Conservation (phyloP, 2,329 filamentous ascomycete species). For the Cladophialophora yegresii region DNA sequence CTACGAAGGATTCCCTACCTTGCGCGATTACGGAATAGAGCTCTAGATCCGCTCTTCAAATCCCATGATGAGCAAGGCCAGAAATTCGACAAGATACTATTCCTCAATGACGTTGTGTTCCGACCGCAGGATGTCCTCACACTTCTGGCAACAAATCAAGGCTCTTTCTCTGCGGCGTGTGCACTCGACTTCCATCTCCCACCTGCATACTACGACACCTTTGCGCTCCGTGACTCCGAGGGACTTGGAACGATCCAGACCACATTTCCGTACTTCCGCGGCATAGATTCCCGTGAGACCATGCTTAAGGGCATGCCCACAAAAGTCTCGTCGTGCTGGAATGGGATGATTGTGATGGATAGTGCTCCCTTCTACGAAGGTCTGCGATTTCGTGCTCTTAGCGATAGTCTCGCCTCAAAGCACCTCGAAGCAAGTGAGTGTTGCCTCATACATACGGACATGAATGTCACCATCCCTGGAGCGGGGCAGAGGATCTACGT, state of each 20-base stretch:
- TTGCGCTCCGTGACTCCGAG: slow-evolving; percentile 68
- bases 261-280: slow-evolving; percentile 66
- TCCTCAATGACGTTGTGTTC: slow-evolving; percentile 56
- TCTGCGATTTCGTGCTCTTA: slow-evolving; percentile 64
- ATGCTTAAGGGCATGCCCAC: slow-evolving; percentile 58
- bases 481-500: slow-evolving; percentile 43
- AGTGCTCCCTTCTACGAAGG: slow-evolving; percentile 58
- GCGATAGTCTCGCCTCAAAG: slow-evolving; percentile 59
- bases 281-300: slow-evolving; percentile 53
- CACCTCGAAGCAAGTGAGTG: slow-evolving; percentile 74
- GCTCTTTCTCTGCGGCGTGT: slow-evolving; percentile 67
- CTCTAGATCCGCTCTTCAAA: slow-evolving; percentile 59
- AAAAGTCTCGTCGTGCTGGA: slow-evolving; percentile 67
- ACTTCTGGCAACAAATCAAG: slow-evolving; percentile 60
- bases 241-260: slow-evolving; percentile 65
- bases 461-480: slow-evolving; percentile 35
- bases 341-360: slow-evolving; percentile 58
- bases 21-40: slow-evolving; percentile 63
- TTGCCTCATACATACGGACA: slow-evolving; percentile 60
- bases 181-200: slow-evolving; percentile 68
- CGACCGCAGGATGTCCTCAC: slow-evolving; percentile 56
- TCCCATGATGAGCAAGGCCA: slow-evolving; percentile 52
- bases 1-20: slow-evolving; percentile 70
- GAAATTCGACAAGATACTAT: slow-evolving; percentile 61
- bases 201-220: slow-evolving; percentile 72